phyloP scores from a whole-genome alignment of 2,329 filamentous ascomycete species.

The Purpureocillium lavendulum region DNA sequence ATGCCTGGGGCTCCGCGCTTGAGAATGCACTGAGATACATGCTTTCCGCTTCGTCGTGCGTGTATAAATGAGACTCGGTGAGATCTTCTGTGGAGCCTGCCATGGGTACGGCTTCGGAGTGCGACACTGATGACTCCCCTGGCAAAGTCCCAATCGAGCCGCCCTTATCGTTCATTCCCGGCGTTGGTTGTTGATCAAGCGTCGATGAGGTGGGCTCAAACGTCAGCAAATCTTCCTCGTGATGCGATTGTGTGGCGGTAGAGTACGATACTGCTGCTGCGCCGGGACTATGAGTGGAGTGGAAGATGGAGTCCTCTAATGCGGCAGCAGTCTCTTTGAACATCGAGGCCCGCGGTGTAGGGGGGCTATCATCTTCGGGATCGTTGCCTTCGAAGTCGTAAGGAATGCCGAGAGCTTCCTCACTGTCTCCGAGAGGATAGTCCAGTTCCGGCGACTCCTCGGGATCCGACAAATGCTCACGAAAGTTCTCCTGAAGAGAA shows the following conservation, averaged over 20 bases:
- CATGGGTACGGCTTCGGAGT: too few relatives aligned
- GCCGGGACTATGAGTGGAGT: constrained; percentile 14
- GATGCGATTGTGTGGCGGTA: not conserved
- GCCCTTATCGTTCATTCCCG: not conserved
- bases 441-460: constrained; percentile 13
- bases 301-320: constrained; percentile 12
- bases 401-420: constrained; percentile 47
- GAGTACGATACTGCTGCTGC: constrained; percentile 11
- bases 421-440: constrained; percentile 36
- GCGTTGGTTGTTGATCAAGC: not conserved
- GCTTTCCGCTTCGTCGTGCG: constrained; percentile 73
- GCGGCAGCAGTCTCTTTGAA: constrained; percentile 22
- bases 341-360: constrained; percentile 47
- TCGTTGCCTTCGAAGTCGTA: constrained; percentile 37
- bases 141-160: too few relatives aligned
- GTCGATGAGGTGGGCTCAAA: not conserved
- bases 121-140: too few relatives aligned
- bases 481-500: constrained; percentile 17
- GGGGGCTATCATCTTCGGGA: constrained; percentile 26
- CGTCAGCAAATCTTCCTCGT: not conserved
- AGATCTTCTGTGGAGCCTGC: constrained; percentile 36
- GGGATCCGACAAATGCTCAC: constrained; percentile 12
- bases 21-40: constrained; percentile 78
- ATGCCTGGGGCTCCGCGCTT: constrained; percentile 24
- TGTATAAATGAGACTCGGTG: constrained; percentile 61